phyloP scores from a whole-genome alignment of 148 eudicot genomes.

The Pouteria glomerata region DNA sequence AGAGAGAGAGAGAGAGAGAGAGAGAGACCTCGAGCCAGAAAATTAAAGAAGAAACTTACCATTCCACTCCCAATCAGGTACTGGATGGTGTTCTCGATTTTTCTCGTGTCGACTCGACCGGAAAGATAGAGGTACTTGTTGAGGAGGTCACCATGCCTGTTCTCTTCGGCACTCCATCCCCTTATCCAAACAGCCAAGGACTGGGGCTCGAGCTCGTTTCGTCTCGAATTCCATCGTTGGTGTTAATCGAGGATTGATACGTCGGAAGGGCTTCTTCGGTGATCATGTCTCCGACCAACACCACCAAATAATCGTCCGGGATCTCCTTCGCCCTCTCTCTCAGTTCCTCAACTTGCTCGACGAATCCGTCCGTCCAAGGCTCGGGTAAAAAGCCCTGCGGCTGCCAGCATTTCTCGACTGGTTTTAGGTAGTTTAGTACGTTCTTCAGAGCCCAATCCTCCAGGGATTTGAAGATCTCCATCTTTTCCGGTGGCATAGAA shows the following conservation, averaged over 20 bases:
- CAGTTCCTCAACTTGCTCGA: conserved; percentile 21
- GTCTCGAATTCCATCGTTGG: conserved; percentile 22
- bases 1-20: too few species aligned
- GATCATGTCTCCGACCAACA: conserved; percentile 29
- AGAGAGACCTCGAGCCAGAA: too few species aligned
- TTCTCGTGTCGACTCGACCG: conserved; percentile 28
- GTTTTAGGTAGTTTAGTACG: conserved; percentile 15
- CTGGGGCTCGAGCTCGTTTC: conserved; percentile 21
- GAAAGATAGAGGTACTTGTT: conserved; percentile 25
- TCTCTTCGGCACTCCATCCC: conserved; percentile 29
- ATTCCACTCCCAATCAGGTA: conserved; percentile 25
- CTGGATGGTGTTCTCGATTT: conserved; percentile 30
- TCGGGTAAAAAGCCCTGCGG: conserved; percentile 23
- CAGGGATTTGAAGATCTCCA: conserved; percentile 12
- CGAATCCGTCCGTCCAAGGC: conserved; percentile 19
- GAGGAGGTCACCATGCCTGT: conserved; percentile 26
- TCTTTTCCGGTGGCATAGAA: conserved; percentile 19
- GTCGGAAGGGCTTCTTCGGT: conserved; percentile 32
- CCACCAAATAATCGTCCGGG: conserved; percentile 23
- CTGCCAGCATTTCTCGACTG: conserved; percentile 20
- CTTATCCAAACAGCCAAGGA: conserved; percentile 25
- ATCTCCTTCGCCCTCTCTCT: conserved; percentile 27
- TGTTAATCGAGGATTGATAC: conserved; percentile 23
- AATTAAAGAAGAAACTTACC: conserved; percentile 22
- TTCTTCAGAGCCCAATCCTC: conserved; percentile 17